Evolutionary conservation across 106 monocot genomes (phyloP).

Genomic region (Dioscorea dumetorum): DNA sequence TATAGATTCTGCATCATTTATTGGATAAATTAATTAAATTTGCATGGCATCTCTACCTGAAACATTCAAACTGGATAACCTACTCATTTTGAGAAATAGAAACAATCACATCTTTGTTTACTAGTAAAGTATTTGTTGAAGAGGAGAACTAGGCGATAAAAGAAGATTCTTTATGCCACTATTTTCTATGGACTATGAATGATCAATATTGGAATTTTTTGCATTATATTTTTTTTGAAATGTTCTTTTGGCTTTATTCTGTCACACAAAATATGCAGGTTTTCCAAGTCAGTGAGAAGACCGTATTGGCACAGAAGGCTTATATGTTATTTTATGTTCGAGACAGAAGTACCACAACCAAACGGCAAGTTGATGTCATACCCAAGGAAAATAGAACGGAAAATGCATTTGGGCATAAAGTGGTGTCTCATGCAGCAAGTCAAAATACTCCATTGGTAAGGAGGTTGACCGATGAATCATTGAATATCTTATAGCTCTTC

Average conservation of each 20-base stretch:
- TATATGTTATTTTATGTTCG: conserved; percentile 99
- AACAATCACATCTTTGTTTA: too few relatives aligned
- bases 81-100: too few relatives aligned
- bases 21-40: too few relatives aligned
- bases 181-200: too few relatives aligned
- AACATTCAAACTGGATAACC: too few relatives aligned
- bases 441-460: conserved; percentile 7
- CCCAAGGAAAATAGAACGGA: conserved; percentile 24
- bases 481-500: background rate
- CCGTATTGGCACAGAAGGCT: conserved; percentile 80
- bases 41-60: too few relatives aligned
- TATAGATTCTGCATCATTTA: too few relatives aligned
- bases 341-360: conserved; percentile 41
- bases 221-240: background rate
- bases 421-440: background rate
- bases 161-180: too few relatives aligned
- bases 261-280: conserved; percentile 38
- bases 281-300: conserved; percentile 87
- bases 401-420: conserved; percentile 26
- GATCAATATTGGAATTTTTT: background rate
- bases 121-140: too few relatives aligned
- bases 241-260: background rate
- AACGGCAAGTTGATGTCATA: conserved; percentile 21
- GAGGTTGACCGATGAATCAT: conserved; percentile 9
- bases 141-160: too few relatives aligned